Evolutionary conservation across 768 basidiomycete species (phyloP), one percentile per base, ranked within the genome.

Genomic region (Kwoniella heveanensis): DNA sequence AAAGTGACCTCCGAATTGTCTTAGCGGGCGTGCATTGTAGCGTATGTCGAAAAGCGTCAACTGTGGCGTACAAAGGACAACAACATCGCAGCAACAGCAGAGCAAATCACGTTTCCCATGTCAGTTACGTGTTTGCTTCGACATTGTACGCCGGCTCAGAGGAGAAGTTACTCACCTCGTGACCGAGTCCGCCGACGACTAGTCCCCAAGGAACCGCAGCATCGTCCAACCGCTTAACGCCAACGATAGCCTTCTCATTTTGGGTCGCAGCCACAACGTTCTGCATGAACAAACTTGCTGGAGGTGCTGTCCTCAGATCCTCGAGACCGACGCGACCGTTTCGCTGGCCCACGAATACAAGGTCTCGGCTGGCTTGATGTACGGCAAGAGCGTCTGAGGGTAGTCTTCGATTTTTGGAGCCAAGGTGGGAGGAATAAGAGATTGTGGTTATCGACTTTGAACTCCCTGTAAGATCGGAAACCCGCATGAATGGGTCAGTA

Each of bases 161-260:
- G n/a, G n/a, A n/a, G n/a, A n/a, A n/a, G n/a, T 24, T n/a, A 65
- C 72, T 53, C 65, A 73, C 74, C 68, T 73, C 66, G 52, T 70
- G 49, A 21, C 64, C 62, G 68, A 76, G 70, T 5, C 64, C 72
- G 44, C 70, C 70, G 17, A 61, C 68, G 0, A 68, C 59, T 27
- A 73, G 22, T 4, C 74, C 74, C 63, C 57, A 76, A 19, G 74
- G 74, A 15, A 72, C 72, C 2, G 66, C 70, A n/a, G 55, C 59
- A 57, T 76, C 74, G 21, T 69, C 54, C 54, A 76, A 51, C 21
- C 70, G 50, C 56, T 69, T 72, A 0, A 76, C 68, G 2, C 70
- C 72, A 6, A 76, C 72, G 1, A 76, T 68, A 6, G 74, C 72
- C 60, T 72, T 73, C 17, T 55, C 57, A 17, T 58, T 63, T 44